Conservation (phyloP, 805 yeast genomes). For the Myxozyma geophila region DNA sequence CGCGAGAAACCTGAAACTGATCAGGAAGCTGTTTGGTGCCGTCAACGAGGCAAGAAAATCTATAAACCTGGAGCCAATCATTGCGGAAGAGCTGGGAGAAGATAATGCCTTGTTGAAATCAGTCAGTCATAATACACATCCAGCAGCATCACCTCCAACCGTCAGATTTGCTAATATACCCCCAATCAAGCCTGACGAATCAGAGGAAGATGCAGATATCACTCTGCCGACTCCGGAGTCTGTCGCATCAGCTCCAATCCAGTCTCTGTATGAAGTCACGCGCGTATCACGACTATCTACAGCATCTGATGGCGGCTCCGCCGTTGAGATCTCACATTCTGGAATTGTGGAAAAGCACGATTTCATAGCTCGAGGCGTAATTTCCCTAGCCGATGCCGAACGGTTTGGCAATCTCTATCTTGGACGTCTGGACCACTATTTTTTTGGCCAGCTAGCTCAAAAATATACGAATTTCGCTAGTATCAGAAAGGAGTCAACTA, state of each 20-base stretch:
- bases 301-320: background rate
- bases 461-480: slow-evolving; percentile 9
- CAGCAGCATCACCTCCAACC: background rate
- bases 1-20: slow-evolving; percentile 9
- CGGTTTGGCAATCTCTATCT: slow-evolving; percentile 22
- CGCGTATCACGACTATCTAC: slow-evolving; percentile 3
- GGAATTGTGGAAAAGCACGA: slow-evolving; percentile 21
- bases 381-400: slow-evolving; percentile 20
- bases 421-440: slow-evolving; percentile 22
- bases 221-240: slow-evolving; percentile 15
- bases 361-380: slow-evolving; percentile 25
- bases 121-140: background rate
- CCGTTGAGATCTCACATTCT: slow-evolving; percentile 13
- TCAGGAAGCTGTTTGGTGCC: slow-evolving; percentile 1
- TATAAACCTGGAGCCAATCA: slow-evolving; percentile 1
- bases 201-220: slow-evolving; percentile 6
- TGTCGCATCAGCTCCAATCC: slow-evolving; percentile 29
- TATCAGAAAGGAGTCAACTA: slow-evolving; percentile 20
- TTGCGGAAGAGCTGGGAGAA: slow-evolving; percentile 6
- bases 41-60: slow-evolving; percentile 8
- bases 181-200: background rate
- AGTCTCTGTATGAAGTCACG: slow-evolving; percentile 28
- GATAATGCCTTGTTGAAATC: background rate
- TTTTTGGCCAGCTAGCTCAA: slow-evolving; percentile 23
- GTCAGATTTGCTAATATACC: background rate